Evolutionary conservation across 176 grass and related monocot species (phyloP).

Genomic region (Triticum monococcum): DNA sequence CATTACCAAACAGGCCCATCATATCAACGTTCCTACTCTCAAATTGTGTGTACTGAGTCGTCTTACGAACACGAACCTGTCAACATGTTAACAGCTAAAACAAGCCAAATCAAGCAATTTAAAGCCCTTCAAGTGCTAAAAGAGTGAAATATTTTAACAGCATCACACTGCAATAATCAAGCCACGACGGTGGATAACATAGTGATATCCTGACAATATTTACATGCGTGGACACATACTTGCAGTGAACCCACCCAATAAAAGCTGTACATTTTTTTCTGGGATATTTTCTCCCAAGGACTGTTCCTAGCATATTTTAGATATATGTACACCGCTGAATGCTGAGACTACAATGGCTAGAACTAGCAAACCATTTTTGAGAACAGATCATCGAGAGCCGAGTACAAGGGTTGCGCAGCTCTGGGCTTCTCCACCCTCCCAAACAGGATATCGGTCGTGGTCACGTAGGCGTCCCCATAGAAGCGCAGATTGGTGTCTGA

Average conservation of each 20-base stretch:
- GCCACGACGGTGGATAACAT: not conserved
- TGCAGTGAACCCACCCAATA: constrained; percentile 17
- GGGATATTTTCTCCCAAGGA: not conserved
- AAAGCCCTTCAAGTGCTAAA: no score
- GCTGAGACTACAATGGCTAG: not conserved
- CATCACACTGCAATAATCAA: not conserved
- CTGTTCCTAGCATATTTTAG: constrained; percentile 17
- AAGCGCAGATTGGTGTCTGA: constrained; percentile 74
- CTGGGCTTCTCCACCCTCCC: constrained; percentile 72
- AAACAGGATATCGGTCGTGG: constrained; percentile 68
- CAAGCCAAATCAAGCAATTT: no score
- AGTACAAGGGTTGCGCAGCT: constrained; percentile 70
- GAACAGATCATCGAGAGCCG: constrained; percentile 62
- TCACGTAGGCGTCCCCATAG: constrained; percentile 89
- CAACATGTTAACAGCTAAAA: not conserved
- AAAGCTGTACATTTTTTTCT: constrained; percentile 26
- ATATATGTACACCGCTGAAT: constrained; percentile 42
- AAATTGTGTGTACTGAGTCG: no score
- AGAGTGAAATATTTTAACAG: not conserved
- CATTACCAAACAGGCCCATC: no score
- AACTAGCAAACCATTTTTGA: constrained; percentile 46
- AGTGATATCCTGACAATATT: constrained; percentile 22
- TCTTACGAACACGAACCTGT: no score
- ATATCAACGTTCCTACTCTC: no score
- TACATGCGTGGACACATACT: constrained; percentile 13